Percentiles rank a stretch among this genome's conserved stretches.
These are phyloP conservation scores for Fusarium tjaetaba DNA, from an alignment of 2,329 filamentous ascomycete species.

Conservation along the genomic window DNA sequence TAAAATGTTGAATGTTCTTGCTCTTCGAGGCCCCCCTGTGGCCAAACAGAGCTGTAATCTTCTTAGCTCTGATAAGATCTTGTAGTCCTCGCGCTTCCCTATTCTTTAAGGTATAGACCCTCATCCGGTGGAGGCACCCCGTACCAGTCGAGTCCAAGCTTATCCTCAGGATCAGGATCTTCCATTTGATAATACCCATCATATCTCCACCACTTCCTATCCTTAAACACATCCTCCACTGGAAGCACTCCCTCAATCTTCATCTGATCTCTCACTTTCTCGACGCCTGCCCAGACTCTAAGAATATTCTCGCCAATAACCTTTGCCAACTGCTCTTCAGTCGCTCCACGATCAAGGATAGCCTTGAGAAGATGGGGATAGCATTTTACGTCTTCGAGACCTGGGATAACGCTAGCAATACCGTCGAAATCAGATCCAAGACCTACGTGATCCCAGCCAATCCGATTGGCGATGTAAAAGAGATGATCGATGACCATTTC, in stretches of 20 bases:
- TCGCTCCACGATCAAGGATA: slow-evolving; percentile 2
- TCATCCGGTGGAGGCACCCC: background rate
- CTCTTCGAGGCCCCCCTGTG: background rate
- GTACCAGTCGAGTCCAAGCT: slow-evolving; percentile 3
- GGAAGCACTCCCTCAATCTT: background rate
- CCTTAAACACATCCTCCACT: background rate
- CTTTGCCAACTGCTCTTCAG: background rate
- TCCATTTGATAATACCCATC: slow-evolving; percentile 22
- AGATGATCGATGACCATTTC: slow-evolving; percentile 5
- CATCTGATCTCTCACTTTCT: background rate
- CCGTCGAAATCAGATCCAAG: slow-evolving; percentile 6
- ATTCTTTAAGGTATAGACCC: background rate
- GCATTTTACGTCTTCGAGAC: background rate
- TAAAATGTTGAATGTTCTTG: no score
- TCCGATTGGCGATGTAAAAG: background rate
- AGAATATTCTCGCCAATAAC: background rate
- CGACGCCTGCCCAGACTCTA: background rate
- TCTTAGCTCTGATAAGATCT: background rate
- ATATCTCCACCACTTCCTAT: slow-evolving; percentile 14
- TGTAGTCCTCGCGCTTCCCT: fast-evolving
- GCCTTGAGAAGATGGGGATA: background rate
- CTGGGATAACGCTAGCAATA: background rate
- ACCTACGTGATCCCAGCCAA: background rate
- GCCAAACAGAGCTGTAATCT: fast-evolving
- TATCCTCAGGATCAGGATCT: slow-evolving; percentile 11